Percentiles rank a stretch among this genome's conserved stretches.
phyloP scores from a whole-genome alignment of 225 moss, liverwort and hornwort genomes.

The Straminergon stramineum region DNA sequence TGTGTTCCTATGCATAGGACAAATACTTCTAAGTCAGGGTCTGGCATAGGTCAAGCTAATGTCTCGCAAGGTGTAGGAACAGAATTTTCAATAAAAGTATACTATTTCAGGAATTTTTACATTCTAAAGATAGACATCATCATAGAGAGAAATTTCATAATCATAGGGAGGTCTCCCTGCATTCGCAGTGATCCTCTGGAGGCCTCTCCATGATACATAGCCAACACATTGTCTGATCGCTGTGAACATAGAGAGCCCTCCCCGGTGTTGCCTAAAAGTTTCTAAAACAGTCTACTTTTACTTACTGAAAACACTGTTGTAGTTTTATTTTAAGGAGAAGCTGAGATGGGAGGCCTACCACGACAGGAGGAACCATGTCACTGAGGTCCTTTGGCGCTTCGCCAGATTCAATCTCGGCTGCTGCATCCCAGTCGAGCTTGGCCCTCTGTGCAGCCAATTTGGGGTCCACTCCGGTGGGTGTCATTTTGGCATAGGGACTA shows the following conservation, averaged over 20 bases:
- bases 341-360: conserved; percentile 33
- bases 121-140: not conserved
- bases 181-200: not conserved
- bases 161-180: not conserved
- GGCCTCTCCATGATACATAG: not conserved
- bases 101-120: not conserved
- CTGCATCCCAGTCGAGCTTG: conserved; percentile 83
- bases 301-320: not conserved
- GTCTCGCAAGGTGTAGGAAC: not conserved
- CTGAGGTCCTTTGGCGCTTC: conserved; percentile 53
- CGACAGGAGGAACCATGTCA: conserved; percentile 75
- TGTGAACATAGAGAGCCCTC: not conserved
- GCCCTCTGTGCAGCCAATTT: conserved; percentile 81
- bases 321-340: not conserved
- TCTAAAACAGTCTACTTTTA: too few species aligned
- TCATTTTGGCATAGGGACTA: conserved; percentile 80
- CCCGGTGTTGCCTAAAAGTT: not conserved
- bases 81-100: not conserved
- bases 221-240: not conserved
- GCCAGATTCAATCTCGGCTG: conserved; percentile 60
- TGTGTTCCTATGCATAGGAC: too few species aligned
- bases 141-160: not conserved
- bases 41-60: not conserved
- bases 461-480: conserved; percentile 92
- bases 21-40: not conserved